Evolutionary conservation across 163 green algal species (phyloP).

Genomic region (Chlorella variabilis): DNA sequence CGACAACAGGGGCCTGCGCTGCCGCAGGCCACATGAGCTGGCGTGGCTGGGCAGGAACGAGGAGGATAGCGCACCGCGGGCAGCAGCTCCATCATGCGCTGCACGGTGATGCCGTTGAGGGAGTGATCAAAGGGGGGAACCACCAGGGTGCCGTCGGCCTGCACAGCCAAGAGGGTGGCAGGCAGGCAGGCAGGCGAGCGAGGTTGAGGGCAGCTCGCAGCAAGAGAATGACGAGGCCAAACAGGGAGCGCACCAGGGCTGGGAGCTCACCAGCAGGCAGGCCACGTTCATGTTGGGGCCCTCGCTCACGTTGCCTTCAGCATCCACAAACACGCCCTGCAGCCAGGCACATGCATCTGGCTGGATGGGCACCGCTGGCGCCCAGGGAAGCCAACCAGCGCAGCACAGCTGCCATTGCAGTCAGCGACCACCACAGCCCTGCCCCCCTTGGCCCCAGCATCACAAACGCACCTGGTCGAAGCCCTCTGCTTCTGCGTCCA

Average conservation of each 20-base stretch:
- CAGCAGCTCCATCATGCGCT: conserved; percentile 68
- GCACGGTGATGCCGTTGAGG: conserved; percentile 61
- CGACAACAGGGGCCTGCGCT: too few species aligned
- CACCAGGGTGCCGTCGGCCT: conserved; percentile 63
- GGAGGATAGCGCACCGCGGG: conserved; percentile 60
- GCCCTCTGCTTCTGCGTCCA: conserved; percentile 68
- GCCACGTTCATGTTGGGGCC: conserved; percentile 79
- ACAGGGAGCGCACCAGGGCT: too few species aligned
- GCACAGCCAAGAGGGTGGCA: neutral
- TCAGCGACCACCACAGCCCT: too few species aligned
- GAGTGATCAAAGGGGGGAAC: conserved; percentile 72
- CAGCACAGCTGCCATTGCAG: too few species aligned
- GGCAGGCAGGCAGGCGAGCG: too few species aligned
- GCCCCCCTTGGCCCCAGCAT: too few species aligned
- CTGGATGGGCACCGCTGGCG: neutral
- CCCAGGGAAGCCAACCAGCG: too few species aligned
- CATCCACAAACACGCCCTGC: conserved; percentile 86
- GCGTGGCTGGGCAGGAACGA: too few species aligned
- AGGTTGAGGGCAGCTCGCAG: too few species aligned
- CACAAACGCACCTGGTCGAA: conserved; percentile 64
- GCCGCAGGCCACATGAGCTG: too few species aligned
- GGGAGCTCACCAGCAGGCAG: conserved; percentile 65
- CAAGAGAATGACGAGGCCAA: too few species aligned
- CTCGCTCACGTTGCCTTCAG: conserved; percentile 75
- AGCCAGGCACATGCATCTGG: neutral